Evolutionary conservation across 805 yeast genomes (phyloP).

Genomic region (Spathaspora sp.): DNA sequence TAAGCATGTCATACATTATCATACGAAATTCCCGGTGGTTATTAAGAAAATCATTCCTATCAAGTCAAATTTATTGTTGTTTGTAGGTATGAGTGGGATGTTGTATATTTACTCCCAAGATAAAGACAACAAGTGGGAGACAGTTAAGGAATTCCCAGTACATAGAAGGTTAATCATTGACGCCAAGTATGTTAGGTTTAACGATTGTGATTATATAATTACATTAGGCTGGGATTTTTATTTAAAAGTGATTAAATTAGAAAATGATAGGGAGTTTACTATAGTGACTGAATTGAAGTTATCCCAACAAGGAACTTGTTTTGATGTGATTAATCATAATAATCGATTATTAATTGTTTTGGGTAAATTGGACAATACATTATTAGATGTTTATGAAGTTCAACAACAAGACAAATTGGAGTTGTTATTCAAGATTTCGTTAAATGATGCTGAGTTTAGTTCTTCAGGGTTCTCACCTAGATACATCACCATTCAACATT

Average conservation of each 20-base stretch:
- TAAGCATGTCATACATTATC: constrained; percentile 9
- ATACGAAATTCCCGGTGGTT: constrained; percentile 20
- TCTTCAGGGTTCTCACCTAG: constrained; percentile 61
- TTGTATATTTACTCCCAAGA: constrained; percentile 14
- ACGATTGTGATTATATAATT: constrained; percentile 33
- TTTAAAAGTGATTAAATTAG: constrained; percentile 33
- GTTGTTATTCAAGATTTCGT: constrained; percentile 45
- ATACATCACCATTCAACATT: constrained; percentile 25
- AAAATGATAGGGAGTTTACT: constrained; percentile 8
- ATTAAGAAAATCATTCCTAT: constrained; percentile 34
- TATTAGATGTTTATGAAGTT: constrained; percentile 43
- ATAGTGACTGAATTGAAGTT: constrained; percentile 29
- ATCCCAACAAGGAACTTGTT: constrained; percentile 49
- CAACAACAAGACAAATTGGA: constrained; percentile 5
- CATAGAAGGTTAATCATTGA: constrained; percentile 37
- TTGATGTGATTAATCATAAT: constrained; percentile 31
- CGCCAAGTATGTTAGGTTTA: constrained; percentile 21
- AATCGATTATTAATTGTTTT: constrained; percentile 43
- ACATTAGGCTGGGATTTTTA: constrained; percentile 61
- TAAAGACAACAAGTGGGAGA: background rate
- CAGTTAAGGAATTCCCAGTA: constrained; percentile 20
- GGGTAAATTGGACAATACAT: constrained; percentile 59
- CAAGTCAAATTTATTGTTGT: constrained; percentile 24
- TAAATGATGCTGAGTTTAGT: constrained; percentile 72
- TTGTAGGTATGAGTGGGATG: constrained; percentile 53